Percentiles rank a stretch among this genome's conserved stretches.
Conservation (phyloP, 2,329 filamentous ascomycete species). For the Apiospora sp. region DNA sequence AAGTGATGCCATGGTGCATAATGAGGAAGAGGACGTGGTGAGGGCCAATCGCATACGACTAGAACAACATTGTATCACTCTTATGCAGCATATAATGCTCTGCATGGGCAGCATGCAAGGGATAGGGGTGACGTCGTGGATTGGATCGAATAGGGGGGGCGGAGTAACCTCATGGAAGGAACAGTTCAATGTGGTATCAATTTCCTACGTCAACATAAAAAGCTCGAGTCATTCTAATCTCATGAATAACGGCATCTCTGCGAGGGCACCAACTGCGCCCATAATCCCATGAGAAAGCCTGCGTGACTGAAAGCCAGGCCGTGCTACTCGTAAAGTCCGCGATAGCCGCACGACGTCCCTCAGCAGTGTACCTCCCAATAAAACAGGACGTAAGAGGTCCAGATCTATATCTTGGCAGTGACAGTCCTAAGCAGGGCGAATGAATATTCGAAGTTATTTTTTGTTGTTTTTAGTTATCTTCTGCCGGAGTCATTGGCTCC, state of each 20-base stretch:
- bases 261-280: not conserved
- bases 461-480: not conserved
- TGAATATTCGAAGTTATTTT: not conserved
- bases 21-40: too few species aligned
- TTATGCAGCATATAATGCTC: not conserved
- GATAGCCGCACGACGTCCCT: not conserved
- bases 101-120: not conserved
- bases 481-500: not conserved
- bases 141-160: not conserved
- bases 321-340: not conserved
- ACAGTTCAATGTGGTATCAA: constrained; percentile 2
- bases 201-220: not conserved
- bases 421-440: not conserved
- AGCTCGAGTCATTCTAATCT: not conserved
- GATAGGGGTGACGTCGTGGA: not conserved
- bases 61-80: not conserved
- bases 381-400: not conserved
- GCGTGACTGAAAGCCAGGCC: not conserved
- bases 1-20: too few species aligned
- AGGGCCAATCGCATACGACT: too few species aligned
- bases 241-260: not conserved
- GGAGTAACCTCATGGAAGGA: not conserved
- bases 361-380: not conserved
- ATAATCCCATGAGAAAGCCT: not conserved
- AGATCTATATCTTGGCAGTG: constrained; percentile 9